phyloP scores from a whole-genome alignment of 140 eudicot species.

The Anethum foeniculum region DNA sequence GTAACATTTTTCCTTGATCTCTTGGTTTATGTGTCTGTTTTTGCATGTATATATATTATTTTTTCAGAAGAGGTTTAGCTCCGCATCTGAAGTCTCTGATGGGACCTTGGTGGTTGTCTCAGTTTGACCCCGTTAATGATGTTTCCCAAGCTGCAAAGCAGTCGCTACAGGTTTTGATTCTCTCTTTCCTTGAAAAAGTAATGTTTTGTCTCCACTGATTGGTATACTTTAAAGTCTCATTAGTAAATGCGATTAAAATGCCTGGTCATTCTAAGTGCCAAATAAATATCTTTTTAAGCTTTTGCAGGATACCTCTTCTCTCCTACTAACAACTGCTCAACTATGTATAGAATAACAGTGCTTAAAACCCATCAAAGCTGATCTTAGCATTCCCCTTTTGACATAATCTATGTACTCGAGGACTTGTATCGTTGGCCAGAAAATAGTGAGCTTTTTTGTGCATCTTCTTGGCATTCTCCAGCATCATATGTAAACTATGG shows the following conservation, averaged over 20 bases:
- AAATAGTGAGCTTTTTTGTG: not conserved
- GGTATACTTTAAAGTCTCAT: not conserved
- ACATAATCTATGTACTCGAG: not conserved
- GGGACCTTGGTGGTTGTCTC: slow-evolving; percentile 99
- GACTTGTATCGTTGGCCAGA: not conserved
- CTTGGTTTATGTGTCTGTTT: not conserved
- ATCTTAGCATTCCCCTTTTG: not conserved
- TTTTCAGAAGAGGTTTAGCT: slow-evolving; percentile 83
- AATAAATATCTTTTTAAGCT: not conserved
- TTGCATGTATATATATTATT: slow-evolving; percentile 2
- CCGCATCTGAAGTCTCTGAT: slow-evolving; percentile 81
- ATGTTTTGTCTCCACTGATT: slow-evolving; percentile 4
- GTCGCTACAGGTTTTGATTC: slow-evolving; percentile 69
- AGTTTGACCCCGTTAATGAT: slow-evolving; percentile 80
- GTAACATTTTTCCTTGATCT: not conserved
- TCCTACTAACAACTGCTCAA: not conserved
- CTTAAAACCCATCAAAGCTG: not conserved
- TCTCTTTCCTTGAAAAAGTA: not conserved
- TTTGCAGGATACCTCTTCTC: not conserved
- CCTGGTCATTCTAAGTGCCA: not conserved
- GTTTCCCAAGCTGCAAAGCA: slow-evolving; percentile 91
- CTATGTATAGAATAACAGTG: not conserved
- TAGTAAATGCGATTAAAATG: not conserved
- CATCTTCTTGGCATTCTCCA: not conserved
- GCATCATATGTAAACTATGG: not conserved